A percentile compares a stretch with the other conserved stretches of the same genome.
Conservation (phyloP, 176 grass and related monocot genomes). For the Eragrostis curvula region DNA sequence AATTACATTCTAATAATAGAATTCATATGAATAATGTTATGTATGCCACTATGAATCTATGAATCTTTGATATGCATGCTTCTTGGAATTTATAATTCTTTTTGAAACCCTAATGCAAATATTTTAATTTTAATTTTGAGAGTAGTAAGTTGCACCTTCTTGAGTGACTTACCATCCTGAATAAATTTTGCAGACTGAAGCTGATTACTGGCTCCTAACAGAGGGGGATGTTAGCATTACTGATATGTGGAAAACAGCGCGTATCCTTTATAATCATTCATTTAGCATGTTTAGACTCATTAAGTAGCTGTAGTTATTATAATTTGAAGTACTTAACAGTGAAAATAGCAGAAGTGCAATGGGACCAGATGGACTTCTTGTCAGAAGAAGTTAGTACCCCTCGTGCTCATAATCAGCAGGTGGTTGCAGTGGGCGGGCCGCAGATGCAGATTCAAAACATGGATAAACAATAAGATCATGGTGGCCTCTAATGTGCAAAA, state of each 20-base stretch:
- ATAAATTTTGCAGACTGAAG: conserved; percentile 75
- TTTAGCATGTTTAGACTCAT: conserved; percentile 22
- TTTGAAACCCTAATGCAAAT: conserved; percentile 14
- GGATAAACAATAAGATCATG: conserved; percentile 37
- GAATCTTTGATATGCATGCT: conserved; percentile 19
- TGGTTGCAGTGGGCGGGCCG: conserved; percentile 21
- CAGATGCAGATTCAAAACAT: conserved; percentile 47
- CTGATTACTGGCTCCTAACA: conserved; percentile 95
- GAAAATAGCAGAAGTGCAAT: conserved; percentile 81
- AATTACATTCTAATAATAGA: neutral
- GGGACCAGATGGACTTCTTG: conserved; percentile 78
- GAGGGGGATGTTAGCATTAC: conserved; percentile 88
- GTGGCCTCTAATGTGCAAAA: neutral
- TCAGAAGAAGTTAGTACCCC: conserved; percentile 69
- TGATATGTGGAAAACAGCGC: conserved; percentile 76
- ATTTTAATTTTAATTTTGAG: neutral
- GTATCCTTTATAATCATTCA: conserved; percentile 74
- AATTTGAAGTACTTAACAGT: conserved; percentile 57
- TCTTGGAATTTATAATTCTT: conserved; percentile 16
- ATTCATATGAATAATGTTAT: conserved; percentile 1
- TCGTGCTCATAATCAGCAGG: conserved; percentile 49
- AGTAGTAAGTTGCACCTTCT: neutral
- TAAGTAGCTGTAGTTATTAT: conserved; percentile 14
- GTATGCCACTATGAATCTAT: conserved; percentile 31
- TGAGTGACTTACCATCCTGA: conserved; percentile 31